phyloP scores from a whole-genome alignment of 345 rosid genomes.

The Murraya paniculata region DNA sequence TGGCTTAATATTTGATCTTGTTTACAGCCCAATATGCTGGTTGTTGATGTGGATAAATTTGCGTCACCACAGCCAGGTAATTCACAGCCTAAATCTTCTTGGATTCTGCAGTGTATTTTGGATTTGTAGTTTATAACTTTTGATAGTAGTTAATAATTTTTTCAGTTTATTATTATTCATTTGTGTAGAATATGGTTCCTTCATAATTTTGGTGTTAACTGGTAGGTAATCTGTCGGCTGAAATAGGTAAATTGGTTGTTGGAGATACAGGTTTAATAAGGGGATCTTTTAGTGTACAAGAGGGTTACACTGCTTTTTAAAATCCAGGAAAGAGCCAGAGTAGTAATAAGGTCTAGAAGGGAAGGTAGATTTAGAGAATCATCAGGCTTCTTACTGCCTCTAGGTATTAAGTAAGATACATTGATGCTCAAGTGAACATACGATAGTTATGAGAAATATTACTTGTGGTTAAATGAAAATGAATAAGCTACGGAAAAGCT shows the following conservation, averaged over 20 bases:
- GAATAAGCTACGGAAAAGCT: background rate
- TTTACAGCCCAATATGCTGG: conserved; percentile 96
- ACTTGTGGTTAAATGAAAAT: background rate
- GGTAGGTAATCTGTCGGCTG: background rate
- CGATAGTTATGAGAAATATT: background rate
- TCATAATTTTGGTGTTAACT: background rate
- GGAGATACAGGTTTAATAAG: background rate
- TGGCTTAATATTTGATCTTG: conserved; percentile 7
- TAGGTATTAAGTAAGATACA: no score
- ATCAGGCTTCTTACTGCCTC: background rate
- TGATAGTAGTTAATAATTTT: background rate
- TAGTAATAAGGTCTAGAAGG: background rate
- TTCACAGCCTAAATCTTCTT: conserved; percentile 4
- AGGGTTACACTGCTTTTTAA: background rate
- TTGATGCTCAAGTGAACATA: background rate
- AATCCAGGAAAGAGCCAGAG: background rate
- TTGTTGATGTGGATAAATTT: conserved; percentile 86
- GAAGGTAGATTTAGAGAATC: background rate
- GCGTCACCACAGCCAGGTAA: conserved; percentile 57
- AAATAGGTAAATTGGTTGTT: background rate
- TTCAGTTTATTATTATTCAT: background rate
- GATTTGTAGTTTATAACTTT: background rate
- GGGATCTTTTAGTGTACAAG: background rate
- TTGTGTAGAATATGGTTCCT: background rate
- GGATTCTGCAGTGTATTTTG: background rate